Base-by-base conservation (phyloP, 2,329 filamentous ascomycete species). In the Fusarium nurragi region DNA sequence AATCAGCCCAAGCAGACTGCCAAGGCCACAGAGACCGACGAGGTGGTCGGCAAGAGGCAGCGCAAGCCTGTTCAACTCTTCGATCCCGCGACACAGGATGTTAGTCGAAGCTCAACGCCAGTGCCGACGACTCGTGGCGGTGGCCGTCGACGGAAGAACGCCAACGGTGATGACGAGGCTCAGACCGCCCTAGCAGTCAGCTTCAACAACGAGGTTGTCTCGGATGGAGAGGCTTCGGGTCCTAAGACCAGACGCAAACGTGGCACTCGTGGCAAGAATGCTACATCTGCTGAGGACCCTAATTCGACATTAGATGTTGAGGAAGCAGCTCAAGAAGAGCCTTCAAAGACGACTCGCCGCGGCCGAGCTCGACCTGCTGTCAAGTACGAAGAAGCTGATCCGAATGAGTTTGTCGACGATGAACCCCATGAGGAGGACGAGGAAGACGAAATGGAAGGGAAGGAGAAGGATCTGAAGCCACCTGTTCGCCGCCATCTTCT, bases 1-100 rank as follows among this genome's bases (percentile, higher is more conserved):
- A 85, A 86, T 69, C 82, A 86, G 57, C 84, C 83, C 8, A 83
- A 82, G 71, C 83, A 83, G 67, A 88, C 84, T 4, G 83, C 82
- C 59, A 86, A 86, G 74, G 83, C 84, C n/a, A 82, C 83, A 12
- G 85, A 88, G 68, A 80, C 83, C 16, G 79, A 79, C 2, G 78
- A 83, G 22, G 76, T 84, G 4, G 79, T 80, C 12, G 83, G 84
- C 41, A 87, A 87, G 71, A 79, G 86, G 25, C 77, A 78, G n/a
- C 79, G 84, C 49, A 86, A 83, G 68, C 80, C 83, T 2, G 81
- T 84, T 3, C 79, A 79, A 45, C 66, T 82, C 11, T 82, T 84
- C 39, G 83, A 85, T 40, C 82, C 83, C 34, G 80, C 83, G 30
- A 78, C 80, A 52, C 80, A 84, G 58, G 80, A 83, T 37, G 74